These are phyloP conservation scores for Penicillium sp. DNA, from an alignment of 2,329 filamentous ascomycete genomes.

Conservation along the genomic window DNA sequence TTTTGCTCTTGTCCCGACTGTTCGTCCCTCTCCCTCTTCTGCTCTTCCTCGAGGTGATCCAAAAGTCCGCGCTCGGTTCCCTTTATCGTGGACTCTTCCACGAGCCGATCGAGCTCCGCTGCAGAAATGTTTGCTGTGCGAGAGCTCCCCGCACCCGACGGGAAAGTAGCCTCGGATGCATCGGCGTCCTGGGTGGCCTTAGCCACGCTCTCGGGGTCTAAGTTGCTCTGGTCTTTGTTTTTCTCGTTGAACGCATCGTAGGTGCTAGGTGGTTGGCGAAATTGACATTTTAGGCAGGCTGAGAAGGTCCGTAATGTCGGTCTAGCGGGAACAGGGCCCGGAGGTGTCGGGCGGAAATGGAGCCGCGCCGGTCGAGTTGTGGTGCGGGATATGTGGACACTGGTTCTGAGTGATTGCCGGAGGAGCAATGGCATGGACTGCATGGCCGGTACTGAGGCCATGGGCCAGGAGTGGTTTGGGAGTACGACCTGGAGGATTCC, in stretches of 20 bases:
- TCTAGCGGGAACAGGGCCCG: slow-evolving; percentile 22
- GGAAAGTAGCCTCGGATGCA: slow-evolving; percentile 16
- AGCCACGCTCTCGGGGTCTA: slow-evolving; percentile 14
- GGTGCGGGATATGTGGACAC: slow-evolving; percentile 24
- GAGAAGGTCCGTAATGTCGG: slow-evolving; percentile 34
- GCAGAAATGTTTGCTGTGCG: slow-evolving; percentile 10
- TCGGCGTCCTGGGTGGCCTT: slow-evolving; percentile 20
- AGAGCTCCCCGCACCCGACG: slow-evolving; percentile 23
- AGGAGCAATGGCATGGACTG: slow-evolving; percentile 42
- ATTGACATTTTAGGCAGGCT: slow-evolving; percentile 46
- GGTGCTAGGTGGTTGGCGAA: slow-evolving; percentile 30
- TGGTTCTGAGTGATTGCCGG: slow-evolving; percentile 38
- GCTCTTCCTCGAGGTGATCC: slow-evolving; percentile 7
- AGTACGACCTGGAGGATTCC: slow-evolving; percentile 10
- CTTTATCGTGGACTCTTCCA: slow-evolving; percentile 5
- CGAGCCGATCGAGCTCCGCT: slow-evolving; percentile 9
- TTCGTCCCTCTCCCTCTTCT: slow-evolving; percentile 5
- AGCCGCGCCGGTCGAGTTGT: slow-evolving; percentile 21
- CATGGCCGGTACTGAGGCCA: slow-evolving; percentile 35
- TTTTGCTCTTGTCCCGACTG: neutral
- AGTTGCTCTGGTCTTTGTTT: slow-evolving; percentile 21
- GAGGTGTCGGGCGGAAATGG: slow-evolving; percentile 24
- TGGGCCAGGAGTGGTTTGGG: slow-evolving; percentile 17
- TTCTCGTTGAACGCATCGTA: slow-evolving; percentile 27
- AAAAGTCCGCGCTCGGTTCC: slow-evolving; percentile 15